Evolutionary conservation across 306 rosid genomes (phyloP), one percentile per base, ranked within the genome.

Genomic region (Medicago lupulina): DNA sequence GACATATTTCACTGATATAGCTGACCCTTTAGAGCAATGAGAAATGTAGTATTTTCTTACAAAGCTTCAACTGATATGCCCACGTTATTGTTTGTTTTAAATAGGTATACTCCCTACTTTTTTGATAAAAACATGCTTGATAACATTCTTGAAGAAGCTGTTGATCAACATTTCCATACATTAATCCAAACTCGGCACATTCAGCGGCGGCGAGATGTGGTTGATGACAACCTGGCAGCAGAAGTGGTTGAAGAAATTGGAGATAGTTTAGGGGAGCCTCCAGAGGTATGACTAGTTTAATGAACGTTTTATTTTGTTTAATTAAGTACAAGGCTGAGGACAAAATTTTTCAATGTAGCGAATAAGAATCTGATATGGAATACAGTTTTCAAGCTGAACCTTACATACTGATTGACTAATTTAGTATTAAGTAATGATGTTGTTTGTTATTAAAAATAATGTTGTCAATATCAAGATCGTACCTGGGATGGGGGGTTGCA

Each of bases 101-200:
- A 77, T 89, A 96, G 99, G 98, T 96, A 96, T 78, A 92, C 98
- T 55, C 99, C 99, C 53, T 96, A 92, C 87, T 96, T 96, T 84
- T 92, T 96, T 74, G 99, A 96, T 85, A 96, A 96, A 85, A 83
- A 80, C 79, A 88, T 89, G 91, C 98, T 96, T 53, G 99, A 96
- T 86, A 88, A 92, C 86, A 92, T 92, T 86, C 99, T 96, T 79
- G 98, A 96, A 87, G 98, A 92, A 77, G 94, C 99, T 61, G 98
- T 92, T 67, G 99, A 96, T 85, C 98, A 90, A 79, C 98, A 92
- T 83, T 96, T 96, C 89, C 90, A 92, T 79, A 75, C 90, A 70
- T 83, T 96, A 86, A 90, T 96, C 79, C 96, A 90, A 87, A 90
- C 99, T 77, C 97, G 99, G 80, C 92, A 89, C 82, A 74, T 89